Base-by-base conservation (phyloP, 2,329 filamentous ascomycete species). In the Colletotrichum neosansevieriae region DNA sequence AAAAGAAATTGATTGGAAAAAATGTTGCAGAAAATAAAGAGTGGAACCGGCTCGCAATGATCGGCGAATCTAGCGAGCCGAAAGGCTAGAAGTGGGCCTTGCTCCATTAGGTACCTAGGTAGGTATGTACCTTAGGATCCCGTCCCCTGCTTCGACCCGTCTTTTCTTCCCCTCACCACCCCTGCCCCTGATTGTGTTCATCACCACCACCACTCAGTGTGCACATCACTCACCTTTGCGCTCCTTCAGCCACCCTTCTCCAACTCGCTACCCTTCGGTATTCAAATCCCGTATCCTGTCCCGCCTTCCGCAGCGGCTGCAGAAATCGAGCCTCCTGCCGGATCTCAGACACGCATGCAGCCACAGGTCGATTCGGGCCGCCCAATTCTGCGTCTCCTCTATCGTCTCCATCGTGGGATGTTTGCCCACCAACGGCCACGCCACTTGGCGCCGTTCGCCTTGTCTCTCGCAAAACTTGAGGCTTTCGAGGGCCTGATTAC, bases 241-340 rank as follows among this genome's bases (percentile, higher is more conserved):
- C n/a, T n/a, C n/a, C n/a, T 32, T 51, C 21, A 32, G 58, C 45
- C 58, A 61, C 58, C 58, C 21, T 51, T 51, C 58, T 60, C 58
- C 58, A 60, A 62, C 45, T 63, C 64, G 60, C 65, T 51, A 50
- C 29, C 9, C 53, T 47, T 65, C 61, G 61, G 65, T 68, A 3
- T 68, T 54, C 38, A 19, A 19, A 11, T 13, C 29, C 65, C 61
- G 61, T 42, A 21, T 29, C 40, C 45, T 40, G 32, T 45, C 58
- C 34, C 38, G n/a, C 51, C 36, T 29, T 44, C 24, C 2, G 4
- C 21, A 24, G 21, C 21, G 4, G 21, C 21, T 24, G 4, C 44
- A 45, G 36, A 45, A 34, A 56, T 49, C 60, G 49, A 38, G 4
- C 32, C 21, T 34, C 64, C 58, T 44, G 64, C 64, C 21, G 64